Evolutionary conservation across 805 yeast genomes (phyloP).

Genomic region (Sugiyamaella lignohabitans): DNA sequence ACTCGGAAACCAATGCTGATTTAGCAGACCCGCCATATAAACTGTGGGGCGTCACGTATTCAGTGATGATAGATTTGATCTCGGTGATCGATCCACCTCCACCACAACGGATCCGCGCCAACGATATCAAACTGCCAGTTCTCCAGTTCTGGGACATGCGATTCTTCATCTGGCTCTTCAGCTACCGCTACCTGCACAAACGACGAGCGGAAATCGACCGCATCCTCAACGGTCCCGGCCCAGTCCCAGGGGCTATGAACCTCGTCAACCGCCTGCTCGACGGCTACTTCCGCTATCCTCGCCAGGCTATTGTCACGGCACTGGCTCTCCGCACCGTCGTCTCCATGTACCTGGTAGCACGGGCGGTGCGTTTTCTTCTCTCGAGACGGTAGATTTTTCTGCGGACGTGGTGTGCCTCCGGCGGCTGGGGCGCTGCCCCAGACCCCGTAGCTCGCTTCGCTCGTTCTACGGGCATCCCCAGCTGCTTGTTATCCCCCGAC

Average conservation of each 20-base stretch:
- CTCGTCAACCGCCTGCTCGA: slow-evolving; percentile 20
- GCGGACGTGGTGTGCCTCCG: no score
- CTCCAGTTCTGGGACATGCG: slow-evolving; percentile 25
- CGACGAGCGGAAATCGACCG: slow-evolving; percentile 2
- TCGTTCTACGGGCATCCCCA: no score
- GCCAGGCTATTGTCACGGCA: slow-evolving; percentile 17
- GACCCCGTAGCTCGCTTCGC: no score
- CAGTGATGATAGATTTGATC: slow-evolving; percentile 30
- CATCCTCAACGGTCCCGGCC: background rate
- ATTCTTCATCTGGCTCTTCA: slow-evolving; percentile 9
- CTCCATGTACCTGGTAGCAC: no score
- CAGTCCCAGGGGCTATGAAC: slow-evolving; percentile 20
- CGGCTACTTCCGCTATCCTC: slow-evolving; percentile 24
- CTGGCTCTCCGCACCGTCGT: slow-evolving; percentile 8
- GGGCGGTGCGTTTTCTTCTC: no score
- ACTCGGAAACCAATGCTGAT: slow-evolving; percentile 3
- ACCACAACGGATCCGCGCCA: background rate
- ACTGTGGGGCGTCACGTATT: slow-evolving; percentile 36
- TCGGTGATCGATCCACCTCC: slow-evolving; percentile 21
- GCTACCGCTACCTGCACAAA: background rate
- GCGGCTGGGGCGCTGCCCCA: no score
- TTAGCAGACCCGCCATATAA: slow-evolving; percentile 24
- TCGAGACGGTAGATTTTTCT: no score
- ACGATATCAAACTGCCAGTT: slow-evolving; percentile 21
- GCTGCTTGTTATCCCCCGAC: no score